Conservation (phyloP, 2,329 filamentous ascomycete species). For the Talaromyces sp. region DNA sequence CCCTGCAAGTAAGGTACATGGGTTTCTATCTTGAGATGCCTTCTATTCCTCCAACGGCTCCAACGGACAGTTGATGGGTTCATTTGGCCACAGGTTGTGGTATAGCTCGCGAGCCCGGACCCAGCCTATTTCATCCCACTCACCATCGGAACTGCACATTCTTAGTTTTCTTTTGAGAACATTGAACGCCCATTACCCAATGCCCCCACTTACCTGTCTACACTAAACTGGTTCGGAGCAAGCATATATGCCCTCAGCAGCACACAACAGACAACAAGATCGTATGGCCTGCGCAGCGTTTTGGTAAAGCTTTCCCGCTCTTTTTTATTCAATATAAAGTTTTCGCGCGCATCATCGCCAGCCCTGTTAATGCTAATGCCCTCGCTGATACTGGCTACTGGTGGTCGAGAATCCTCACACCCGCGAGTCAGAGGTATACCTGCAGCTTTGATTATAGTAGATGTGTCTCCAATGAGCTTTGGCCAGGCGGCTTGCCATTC, state of each 20-base stretch:
- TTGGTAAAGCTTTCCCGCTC: conserved; percentile 2
- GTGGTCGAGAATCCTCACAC: not conserved
- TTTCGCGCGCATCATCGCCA: not conserved
- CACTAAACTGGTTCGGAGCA: conserved; percentile 9
- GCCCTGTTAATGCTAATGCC: not conserved
- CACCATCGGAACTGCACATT: not conserved
- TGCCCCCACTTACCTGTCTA: not conserved
- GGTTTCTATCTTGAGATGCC: no score
- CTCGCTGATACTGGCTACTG: not conserved
- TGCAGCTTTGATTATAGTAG: conserved; percentile 8
- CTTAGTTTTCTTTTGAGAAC: not conserved
- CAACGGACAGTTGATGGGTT: not conserved
- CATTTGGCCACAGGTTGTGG: not conserved
- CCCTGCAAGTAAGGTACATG: not conserved
- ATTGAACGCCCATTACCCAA: not conserved
- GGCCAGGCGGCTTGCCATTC: conserved; percentile 15
- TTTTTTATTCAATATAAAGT: not conserved
- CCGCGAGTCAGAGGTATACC: not conserved
- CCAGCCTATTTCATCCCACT: not conserved
- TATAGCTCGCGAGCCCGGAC: not conserved
- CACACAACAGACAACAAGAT: conserved; percentile 15
- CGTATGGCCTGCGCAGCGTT: conserved; percentile 14
- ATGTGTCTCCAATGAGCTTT: conserved; percentile 12
- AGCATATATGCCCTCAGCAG: conserved; percentile 15
- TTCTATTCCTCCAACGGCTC: not conserved